Percentiles rank a stretch among this genome's conserved stretches.
These are phyloP conservation scores for Clavispora asparagi DNA, from an alignment of 805 yeast genomes.

Conservation along the genomic window DNA sequence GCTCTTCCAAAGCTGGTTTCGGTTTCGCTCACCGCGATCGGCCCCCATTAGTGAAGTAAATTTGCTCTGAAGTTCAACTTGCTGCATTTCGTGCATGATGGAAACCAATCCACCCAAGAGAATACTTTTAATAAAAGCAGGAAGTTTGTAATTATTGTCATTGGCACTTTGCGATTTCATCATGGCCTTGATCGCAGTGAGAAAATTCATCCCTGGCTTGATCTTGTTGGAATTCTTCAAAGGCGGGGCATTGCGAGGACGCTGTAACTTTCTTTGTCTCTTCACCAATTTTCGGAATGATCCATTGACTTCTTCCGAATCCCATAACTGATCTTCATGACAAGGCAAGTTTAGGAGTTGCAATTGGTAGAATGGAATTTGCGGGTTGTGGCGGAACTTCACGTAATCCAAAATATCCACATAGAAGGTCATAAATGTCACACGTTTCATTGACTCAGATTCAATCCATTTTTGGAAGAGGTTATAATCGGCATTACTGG, in stretches of 20 bases:
- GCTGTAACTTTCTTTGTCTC: slow-evolving; percentile 24
- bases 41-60: slow-evolving; percentile 24
- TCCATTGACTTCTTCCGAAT: slow-evolving; percentile 32
- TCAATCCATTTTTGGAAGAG: slow-evolving; percentile 70
- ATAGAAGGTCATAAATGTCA: slow-evolving; percentile 77
- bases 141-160: slow-evolving; percentile 9
- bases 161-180: slow-evolving; percentile 11
- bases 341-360: slow-evolving; percentile 39
- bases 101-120: slow-evolving; percentile 63
- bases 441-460: slow-evolving; percentile 70
- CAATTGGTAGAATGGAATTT: slow-evolving; percentile 32
- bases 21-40: slow-evolving; percentile 20
- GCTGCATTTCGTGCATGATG: slow-evolving; percentile 68
- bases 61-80: slow-evolving; percentile 59
- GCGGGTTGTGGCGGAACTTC: slow-evolving; percentile 67
- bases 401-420: slow-evolving; percentile 76
- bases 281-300: slow-evolving; percentile 35
- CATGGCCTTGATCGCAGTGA: slow-evolving; percentile 12
- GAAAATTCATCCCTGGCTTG: slow-evolving; percentile 12
- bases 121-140: slow-evolving; percentile 60
- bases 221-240: slow-evolving; percentile 4
- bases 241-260: slow-evolving; percentile 2
- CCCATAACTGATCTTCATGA: slow-evolving; percentile 37
- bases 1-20: slow-evolving; percentile 53
- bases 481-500: slow-evolving; percentile 20